Percentiles rank a stretch among this genome's conserved stretches.
Evolutionary conservation across 164 flowering plant species (phyloP).

Genomic region (Kingdonia uniflora): DNA sequence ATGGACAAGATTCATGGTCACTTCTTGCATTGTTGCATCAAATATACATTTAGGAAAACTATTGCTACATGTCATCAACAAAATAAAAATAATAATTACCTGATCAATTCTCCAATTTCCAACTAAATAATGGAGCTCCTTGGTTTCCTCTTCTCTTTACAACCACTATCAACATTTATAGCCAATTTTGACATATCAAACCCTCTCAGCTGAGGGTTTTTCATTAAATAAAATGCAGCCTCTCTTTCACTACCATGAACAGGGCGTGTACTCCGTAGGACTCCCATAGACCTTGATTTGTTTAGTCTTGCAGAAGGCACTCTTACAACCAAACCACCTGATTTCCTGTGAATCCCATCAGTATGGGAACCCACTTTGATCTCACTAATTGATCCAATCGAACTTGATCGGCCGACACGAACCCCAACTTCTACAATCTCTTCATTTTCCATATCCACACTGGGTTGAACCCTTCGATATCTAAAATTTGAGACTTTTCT

Average conservation of each 20-base stretch:
- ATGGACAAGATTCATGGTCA: too few relatives aligned
- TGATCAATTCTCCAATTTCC: neutral
- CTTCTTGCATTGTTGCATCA: too few relatives aligned
- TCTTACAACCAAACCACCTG: conserved; percentile 21
- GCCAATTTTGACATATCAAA: conserved; percentile 13
- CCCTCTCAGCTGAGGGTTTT: conserved; percentile 4
- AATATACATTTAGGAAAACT: too few relatives aligned
- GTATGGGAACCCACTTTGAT: conserved; percentile 9
- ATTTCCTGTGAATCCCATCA: conserved; percentile 9
- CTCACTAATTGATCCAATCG: conserved; percentile 36
- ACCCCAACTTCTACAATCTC: conserved; percentile 4
- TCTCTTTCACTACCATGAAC: conserved; percentile 12
- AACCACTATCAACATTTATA: conserved; percentile 11
- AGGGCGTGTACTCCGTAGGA: conserved; percentile 19
- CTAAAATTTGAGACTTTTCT: conserved; percentile 19
- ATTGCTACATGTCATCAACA: too few relatives aligned
- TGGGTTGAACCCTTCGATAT: conserved; percentile 35
- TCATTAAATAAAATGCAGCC: conserved; percentile 19
- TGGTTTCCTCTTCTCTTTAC: too few relatives aligned
- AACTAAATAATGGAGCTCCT: neutral
- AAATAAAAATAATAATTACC: conserved; percentile 2
- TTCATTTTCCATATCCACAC: conserved; percentile 13
- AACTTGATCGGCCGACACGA: conserved; percentile 29
- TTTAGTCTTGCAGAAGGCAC: conserved; percentile 28
- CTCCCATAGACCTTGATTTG: conserved; percentile 61